Percentiles rank a stretch among this genome's conserved stretches.
Evolutionary conservation across 1,139 yeast species (phyloP).

Genomic region (Debaryomyces coudertii): DNA sequence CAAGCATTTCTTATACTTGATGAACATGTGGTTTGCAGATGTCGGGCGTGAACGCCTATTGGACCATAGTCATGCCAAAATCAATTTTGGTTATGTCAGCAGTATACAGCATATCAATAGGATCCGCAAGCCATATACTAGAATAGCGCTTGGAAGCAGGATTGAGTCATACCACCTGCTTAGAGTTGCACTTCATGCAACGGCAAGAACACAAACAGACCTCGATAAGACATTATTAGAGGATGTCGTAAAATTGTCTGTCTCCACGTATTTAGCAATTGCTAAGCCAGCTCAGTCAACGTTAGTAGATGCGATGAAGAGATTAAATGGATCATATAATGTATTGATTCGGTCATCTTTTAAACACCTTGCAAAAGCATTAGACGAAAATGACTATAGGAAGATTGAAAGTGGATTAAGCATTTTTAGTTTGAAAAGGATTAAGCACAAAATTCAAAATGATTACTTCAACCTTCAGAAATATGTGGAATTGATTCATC

Average conservation of each 20-base stretch:
- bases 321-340: slow-evolving; percentile 69
- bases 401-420: slow-evolving; percentile 70
- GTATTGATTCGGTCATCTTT: slow-evolving; percentile 54
- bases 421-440: slow-evolving; percentile 53
- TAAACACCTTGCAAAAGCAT: slow-evolving; percentile 51
- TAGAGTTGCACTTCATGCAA: slow-evolving; percentile 73
- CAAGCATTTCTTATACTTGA: slow-evolving; percentile 64
- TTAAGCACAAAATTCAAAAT: slow-evolving; percentile 57
- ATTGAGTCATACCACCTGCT: slow-evolving; percentile 78
- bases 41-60: slow-evolving; percentile 76
- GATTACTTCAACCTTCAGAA: slow-evolving; percentile 58
- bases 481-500: slow-evolving; percentile 52
- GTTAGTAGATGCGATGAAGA: slow-evolving; percentile 70
- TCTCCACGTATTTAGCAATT: slow-evolving; percentile 73
- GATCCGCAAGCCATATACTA: slow-evolving; percentile 72
- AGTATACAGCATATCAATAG: slow-evolving; percentile 46
- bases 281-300: slow-evolving; percentile 73
- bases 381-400: slow-evolving; percentile 57
- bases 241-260: slow-evolving; percentile 69
- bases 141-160: slow-evolving; percentile 76
- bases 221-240: slow-evolving; percentile 65
- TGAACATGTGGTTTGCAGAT: slow-evolving; percentile 83
- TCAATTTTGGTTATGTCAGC: slow-evolving; percentile 39
- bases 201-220: slow-evolving; percentile 71
- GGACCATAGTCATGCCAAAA: slow-evolving; percentile 52